Conservation (phyloP, 257 asterid genomes). For the Voacanga thouarsii region DNA sequence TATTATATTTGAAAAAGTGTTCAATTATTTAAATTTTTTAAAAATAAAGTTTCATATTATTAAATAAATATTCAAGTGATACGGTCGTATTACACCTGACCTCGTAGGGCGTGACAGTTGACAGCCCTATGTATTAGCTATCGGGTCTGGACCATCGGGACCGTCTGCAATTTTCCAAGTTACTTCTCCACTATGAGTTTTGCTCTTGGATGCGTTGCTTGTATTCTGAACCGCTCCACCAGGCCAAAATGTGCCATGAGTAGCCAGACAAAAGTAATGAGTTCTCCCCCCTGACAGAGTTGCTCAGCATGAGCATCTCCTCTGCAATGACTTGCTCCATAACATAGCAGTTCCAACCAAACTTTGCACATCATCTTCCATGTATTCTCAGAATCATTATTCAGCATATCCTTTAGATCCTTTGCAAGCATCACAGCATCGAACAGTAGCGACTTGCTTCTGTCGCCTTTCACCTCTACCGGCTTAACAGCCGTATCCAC, state of each 20-base stretch:
- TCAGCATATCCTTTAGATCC: slow-evolving; percentile 1
- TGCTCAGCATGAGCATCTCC: slow-evolving; percentile 28
- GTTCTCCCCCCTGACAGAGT: slow-evolving; percentile 34
- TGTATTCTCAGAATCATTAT: neutral
- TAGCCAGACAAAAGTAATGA: slow-evolving; percentile 36
- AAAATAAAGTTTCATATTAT: no score
- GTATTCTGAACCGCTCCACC: slow-evolving; percentile 17
- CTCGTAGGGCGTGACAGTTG: no score
- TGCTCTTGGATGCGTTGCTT: slow-evolving; percentile 22
- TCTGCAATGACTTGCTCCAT: slow-evolving; percentile 32
- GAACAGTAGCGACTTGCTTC: slow-evolving; percentile 44
- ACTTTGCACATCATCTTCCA: slow-evolving; percentile 39
- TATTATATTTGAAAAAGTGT: no score
- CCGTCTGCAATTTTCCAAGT: no score
- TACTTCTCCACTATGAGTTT: slow-evolving; percentile 18
- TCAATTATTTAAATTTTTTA: no score
- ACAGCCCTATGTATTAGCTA: no score
- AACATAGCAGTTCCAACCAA: slow-evolving; percentile 35
- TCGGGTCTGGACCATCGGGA: no score
- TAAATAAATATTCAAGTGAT: no score
- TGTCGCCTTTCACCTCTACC: slow-evolving; percentile 33
- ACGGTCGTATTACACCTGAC: no score
- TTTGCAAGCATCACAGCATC: slow-evolving; percentile 39
- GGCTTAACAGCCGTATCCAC: slow-evolving; percentile 35
- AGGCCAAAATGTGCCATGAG: slow-evolving; percentile 44